Base-by-base conservation (phyloP, 2,329 filamentous ascomycete species). In the Xylogone sp. region DNA sequence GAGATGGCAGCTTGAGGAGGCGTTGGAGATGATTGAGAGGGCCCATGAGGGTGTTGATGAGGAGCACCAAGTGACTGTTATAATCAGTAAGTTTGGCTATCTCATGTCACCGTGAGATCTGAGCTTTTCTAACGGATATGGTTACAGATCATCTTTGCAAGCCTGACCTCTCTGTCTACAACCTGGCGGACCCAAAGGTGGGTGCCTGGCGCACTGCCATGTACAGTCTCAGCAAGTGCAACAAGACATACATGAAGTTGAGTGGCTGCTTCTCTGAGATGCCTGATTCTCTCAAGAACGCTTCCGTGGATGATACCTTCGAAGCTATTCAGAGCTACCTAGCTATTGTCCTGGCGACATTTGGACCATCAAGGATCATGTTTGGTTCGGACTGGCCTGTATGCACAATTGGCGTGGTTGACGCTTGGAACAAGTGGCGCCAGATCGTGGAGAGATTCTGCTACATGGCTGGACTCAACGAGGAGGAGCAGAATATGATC, bases 371-470 rank as follows among this genome's bases (percentile, higher is more conserved):
- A 20, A 78, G 90, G 56, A 78, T 94, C 65, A 91, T 97, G 86
- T 97, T 94, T 69, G 92, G 87, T 21, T 92, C 87, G 57, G 91
- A 97, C 69, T 97, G 93, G 93, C 92, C 93, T 2, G 86, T 97
- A 1, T 96, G 90, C 71, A 92, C 90, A 56, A 72, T 90, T 29
- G 81, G 81, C 1, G 71, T 22, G 64, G 64, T 20, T 84, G 24
- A 10, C 24, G 24, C 88, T 27, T 96, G 91, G 90, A 71, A 73
- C 31, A 81, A 86, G 60, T 97, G 92, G 92, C 81, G 75, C 56
- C 75, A 75, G 19, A 75, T 94, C 1, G 87, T 96, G 18, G 81
- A 86, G 56, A 74, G 74, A 56, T 75, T 89, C 60, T 80, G 91
- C 58, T 75, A 77, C 68, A 78, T 86, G 75, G 81, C 79, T 1